phyloP scores from a whole-genome alignment of 1,284 basidiomycete genomes.

The Cryptococcus depauperatus region DNA sequence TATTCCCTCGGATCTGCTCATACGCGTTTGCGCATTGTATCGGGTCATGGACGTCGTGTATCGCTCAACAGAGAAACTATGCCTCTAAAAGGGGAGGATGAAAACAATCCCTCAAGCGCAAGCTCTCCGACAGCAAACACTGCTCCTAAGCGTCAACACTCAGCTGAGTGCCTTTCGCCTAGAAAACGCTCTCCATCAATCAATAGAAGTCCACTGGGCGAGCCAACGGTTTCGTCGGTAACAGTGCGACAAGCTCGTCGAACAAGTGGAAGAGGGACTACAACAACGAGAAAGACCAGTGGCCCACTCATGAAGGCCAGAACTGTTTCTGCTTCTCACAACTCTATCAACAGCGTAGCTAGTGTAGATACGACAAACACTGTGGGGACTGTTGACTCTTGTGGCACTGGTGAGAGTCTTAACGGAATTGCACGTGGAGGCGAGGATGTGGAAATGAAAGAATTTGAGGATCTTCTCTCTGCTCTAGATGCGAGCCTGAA shows the following conservation, averaged over 20 bases:
- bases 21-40: conserved; percentile 30
- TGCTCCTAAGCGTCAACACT: conserved; percentile 33
- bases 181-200: conserved; percentile 31
- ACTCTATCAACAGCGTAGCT: conserved; percentile 4
- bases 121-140: conserved; percentile 8
- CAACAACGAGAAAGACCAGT: conserved; percentile 9
- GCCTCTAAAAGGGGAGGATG: conserved; percentile 25
- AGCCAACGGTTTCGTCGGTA: background rate
- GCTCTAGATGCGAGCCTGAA: conserved; percentile 16
- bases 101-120: conserved; percentile 11
- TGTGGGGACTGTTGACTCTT: background rate
- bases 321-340: conserved; percentile 12
- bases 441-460: conserved; percentile 9
- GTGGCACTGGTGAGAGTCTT: too few relatives aligned
- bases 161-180: conserved; percentile 30
- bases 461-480: conserved; percentile 11
- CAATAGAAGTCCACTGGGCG: background rate
- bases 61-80: conserved; percentile 29
- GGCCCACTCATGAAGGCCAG: conserved; percentile 12
- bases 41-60: conserved; percentile 27
- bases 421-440: too few relatives aligned
- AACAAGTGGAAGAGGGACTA: background rate
- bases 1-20: conserved; percentile 29
- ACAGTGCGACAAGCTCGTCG: background rate
- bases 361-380: background rate